Conservation (phyloP, 225 moss, liverwort and hornwort genomes). For the Sphagnum contortum region DNA sequence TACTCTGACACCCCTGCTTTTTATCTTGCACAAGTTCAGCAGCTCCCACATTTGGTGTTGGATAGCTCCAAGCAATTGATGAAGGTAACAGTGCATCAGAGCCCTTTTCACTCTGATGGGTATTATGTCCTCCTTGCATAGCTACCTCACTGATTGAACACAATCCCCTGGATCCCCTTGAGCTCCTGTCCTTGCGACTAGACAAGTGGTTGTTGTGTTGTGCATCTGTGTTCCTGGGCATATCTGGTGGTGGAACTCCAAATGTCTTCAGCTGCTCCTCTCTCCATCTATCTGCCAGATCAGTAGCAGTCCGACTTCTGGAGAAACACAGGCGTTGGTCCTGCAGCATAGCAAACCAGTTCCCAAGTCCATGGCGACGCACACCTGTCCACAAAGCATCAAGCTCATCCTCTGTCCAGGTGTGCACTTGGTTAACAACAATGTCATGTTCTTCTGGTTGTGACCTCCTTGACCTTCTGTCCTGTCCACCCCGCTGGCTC, state of each 20-base stretch:
- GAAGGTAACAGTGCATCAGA: constrained; percentile 4
- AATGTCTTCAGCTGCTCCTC: constrained; percentile 64
- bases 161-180: constrained; percentile 13
- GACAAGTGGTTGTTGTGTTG: constrained; percentile 9
- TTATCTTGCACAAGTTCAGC: no score
- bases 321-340: constrained; percentile 54
- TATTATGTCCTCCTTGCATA: constrained; percentile 12
- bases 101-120: constrained; percentile 11
- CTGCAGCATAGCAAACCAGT: constrained; percentile 64
- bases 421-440: constrained; percentile 19
- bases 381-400: constrained; percentile 86
- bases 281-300: constrained; percentile 75
- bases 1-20: not conserved
- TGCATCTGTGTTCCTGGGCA: constrained; percentile 13
- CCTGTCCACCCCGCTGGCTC: constrained; percentile 12
- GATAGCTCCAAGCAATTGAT: not conserved
- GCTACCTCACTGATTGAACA: constrained; percentile 24
- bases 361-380: constrained; percentile 64
- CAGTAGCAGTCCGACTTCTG: constrained; percentile 48
- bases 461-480: constrained; percentile 22
- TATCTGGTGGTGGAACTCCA: constrained; percentile 16
- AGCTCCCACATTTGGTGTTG: no score
- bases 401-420: constrained; percentile 88
- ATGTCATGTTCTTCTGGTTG: constrained; percentile 23
- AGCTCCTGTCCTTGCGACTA: constrained; percentile 19